Evolutionary conservation across 1,284 basidiomycete genomes (phyloP), one percentile per base, ranked within the genome.

Genomic region (Gomphus bonarii): DNA sequence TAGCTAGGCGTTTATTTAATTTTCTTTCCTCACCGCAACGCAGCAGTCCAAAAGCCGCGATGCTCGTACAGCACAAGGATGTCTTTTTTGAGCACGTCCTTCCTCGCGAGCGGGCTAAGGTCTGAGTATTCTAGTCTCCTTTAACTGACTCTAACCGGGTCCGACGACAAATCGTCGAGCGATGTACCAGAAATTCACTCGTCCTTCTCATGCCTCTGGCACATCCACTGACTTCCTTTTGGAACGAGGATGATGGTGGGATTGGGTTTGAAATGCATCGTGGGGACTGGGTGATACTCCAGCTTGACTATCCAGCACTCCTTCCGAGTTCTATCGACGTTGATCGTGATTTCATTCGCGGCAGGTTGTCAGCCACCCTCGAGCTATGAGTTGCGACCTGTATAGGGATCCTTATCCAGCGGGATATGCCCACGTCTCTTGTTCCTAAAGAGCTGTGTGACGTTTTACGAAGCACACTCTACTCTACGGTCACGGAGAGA

Each of bases 81-180:
- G 35, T 54, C 50, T 43, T 18, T 20, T 50, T 20, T 4, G 22
- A 33, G 33, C 40, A 31, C 60, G 58, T 70, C 68, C 68, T 60
- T 65, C 48, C 57, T 76, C 63, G 69, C 74, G 76, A 79, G 78
- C 74, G 77, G 78, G 77, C 72, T 72, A 81, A 78, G 79, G 77
- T 81, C 79, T 80, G 80, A 80, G 77, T 66, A 71, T 77, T 69
- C 61, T 62, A 71, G 67, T 74, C 75, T 72, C 69, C 72, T 72
- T 72, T 57, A 72, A 76, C 72, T 62, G 77, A 67, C 75, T 73
- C 75, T 78, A 68, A 72, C 71, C 44, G 77, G 71, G 75, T 68
- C 74, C 71, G 67, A 73, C 69, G 66, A 61, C 70, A 68, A 79
- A 61, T 63, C 65, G 25, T 25, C 25, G 25, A 25, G 25, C 25